phyloP scores from a whole-genome alignment of 2,329 filamentous ascomycete species.

The Botrytis galanthina region DNA sequence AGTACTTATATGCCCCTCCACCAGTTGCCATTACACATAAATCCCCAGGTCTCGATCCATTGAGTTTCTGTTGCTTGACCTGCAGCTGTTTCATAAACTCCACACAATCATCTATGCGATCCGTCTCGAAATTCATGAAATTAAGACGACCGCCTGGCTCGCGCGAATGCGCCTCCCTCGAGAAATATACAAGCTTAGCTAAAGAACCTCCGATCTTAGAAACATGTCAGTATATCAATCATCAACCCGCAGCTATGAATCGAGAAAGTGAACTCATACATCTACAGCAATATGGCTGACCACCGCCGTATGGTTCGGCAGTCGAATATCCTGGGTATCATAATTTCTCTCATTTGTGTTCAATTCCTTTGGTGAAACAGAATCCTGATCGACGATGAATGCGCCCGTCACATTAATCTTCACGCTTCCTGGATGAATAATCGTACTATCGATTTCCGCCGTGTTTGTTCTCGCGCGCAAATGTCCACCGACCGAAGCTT shows the following conservation, averaged over 20 bases:
- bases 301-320: constrained; percentile 91
- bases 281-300: constrained; percentile 97
- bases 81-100: constrained; percentile 87
- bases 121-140: constrained; percentile 95
- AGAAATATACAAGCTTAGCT: constrained; percentile 96
- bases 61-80: constrained; percentile 73
- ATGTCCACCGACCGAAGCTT: constrained; percentile 2
- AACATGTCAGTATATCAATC: constrained; percentile 19
- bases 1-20: constrained; percentile 94
- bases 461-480: constrained; percentile 38
- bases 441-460: constrained; percentile 40
- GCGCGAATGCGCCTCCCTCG: constrained; percentile 74
- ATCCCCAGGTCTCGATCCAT: constrained; percentile 68
- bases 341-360: constrained; percentile 48
- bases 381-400: constrained; percentile 88
- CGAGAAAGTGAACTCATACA: constrained; percentile 53
- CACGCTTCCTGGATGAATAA: constrained; percentile 67
- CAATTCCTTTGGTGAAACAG: constrained; percentile 47
- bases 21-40: constrained; percentile 94
- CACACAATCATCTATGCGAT: constrained; percentile 89
- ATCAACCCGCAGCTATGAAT: background rate
- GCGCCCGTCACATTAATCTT: constrained; percentile 96
- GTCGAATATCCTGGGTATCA: constrained; percentile 89
- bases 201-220: constrained; percentile 87
- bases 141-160: constrained; percentile 87